Conservation (phyloP, 2,329 filamentous ascomycete genomes). For the Pseudocercospora eumusae region DNA sequence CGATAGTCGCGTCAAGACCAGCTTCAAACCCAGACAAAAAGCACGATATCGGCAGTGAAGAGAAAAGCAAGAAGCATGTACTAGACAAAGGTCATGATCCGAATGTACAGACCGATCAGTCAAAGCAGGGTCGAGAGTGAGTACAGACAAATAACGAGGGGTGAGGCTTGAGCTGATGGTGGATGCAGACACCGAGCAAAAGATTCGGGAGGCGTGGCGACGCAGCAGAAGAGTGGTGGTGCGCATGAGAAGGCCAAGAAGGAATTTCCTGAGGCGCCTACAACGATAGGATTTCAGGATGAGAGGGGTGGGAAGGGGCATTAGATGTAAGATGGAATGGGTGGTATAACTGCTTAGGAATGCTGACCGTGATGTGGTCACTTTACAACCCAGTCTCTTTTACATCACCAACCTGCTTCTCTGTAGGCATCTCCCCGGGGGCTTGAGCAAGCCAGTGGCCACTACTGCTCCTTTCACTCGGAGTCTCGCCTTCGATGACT, state of each 20-base stretch:
- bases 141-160: conserved; percentile 8
- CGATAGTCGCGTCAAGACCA: conserved; percentile 3
- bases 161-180: background rate
- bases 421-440: conserved; percentile 2
- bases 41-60: conserved; percentile 23
- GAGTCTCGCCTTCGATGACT: conserved; percentile 26
- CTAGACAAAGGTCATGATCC: conserved; percentile 33
- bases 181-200: conserved; percentile 34
- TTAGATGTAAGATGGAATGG: conserved; percentile 29
- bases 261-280: conserved; percentile 52
- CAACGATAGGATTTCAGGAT: conserved; percentile 53
- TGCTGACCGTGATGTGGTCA: too few relatives aligned
- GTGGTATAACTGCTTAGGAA: background rate
- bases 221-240: conserved; percentile 39
- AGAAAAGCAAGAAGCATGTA: conserved; percentile 29
- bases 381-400: background rate
- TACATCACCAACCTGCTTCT: background rate
- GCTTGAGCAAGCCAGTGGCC: background rate
- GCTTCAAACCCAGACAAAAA: conserved; percentile 25
- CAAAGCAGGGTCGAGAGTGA: conserved; percentile 27
- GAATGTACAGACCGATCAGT: conserved; percentile 30
- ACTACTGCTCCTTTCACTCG: conserved; percentile 12
- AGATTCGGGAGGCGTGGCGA: conserved; percentile 46
- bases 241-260: conserved; percentile 46
- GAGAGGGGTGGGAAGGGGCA: conserved; percentile 51